Evolutionary conservation across 2,329 filamentous ascomycete species (phyloP), one percentile per base, ranked within the genome.

Genomic region (Trichoderma semiorbis): DNA sequence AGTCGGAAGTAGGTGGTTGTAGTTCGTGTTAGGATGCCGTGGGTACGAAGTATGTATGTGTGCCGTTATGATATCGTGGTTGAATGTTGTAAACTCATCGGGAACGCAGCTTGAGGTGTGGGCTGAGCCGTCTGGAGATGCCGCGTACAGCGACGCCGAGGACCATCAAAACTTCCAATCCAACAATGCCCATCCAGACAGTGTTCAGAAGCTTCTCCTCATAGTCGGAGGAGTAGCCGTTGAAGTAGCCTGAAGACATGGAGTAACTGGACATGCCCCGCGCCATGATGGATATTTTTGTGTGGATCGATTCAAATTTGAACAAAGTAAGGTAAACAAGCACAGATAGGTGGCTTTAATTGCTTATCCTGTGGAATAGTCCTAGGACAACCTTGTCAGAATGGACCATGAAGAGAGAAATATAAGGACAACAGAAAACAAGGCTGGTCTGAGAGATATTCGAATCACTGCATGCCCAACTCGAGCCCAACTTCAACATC

Each of bases 111-210:
- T 73, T 73, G 32, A 71, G 60, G 30, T 73, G 69, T 21, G 72
- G 61, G 69, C 62, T 68, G 32, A 73, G 57, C 66, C 77, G 73
- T 73, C 79, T 80, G 24, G 79, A 71, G 50, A 79, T 73, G 67
- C 77, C 77, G 69, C 78, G 77, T 8, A 79, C 74, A 28, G 78
- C 79, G 14, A 85, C 82, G 11, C 80, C 79, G 34, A 84, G 72
- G 4, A 86, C 81, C 79, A 86, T 82, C 57, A 84, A 72, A 21
- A 83, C 81, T 74, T 86, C 83, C 43, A 86, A 75, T 21, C 80
- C 80, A 53, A 86, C 76, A n/a, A 86, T 80, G 53, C 82, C 81
- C 62, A 86, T 80, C 83, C 85, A 86, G 62, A 86, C 75, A 39
- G 80, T 78, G 79, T 86, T 85, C 61, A 86, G 78, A 39, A 85